These are phyloP conservation scores for Aureobasidium subglaciale DNA, from an alignment of 2,329 filamentous ascomycete species.

Conservation along the genomic window DNA sequence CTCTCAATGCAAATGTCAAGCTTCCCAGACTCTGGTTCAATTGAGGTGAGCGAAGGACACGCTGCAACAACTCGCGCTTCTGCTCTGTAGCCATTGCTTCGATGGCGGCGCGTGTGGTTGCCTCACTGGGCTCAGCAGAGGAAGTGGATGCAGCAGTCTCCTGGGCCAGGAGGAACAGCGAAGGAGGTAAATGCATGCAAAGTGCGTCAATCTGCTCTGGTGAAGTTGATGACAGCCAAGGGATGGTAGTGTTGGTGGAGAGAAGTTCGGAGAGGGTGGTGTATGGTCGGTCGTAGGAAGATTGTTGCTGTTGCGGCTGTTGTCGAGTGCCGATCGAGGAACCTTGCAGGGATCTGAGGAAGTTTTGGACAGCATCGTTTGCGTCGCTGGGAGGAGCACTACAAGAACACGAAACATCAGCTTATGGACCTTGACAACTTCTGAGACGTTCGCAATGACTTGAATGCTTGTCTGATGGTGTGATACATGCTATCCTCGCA, in stretches of 20 bases:
- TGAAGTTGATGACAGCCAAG: conserved; percentile 64
- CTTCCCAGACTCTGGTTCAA: conserved; percentile 80
- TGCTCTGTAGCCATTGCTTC: conserved; percentile 64
- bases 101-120: conserved; percentile 64
- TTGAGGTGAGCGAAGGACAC: conserved; percentile 81
- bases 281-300: conserved; percentile 57
- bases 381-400: conserved; percentile 60
- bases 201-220: conserved; percentile 62
- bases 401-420: conserved; percentile 19
- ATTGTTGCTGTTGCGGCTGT: conserved; percentile 28
- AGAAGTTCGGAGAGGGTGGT: conserved; percentile 84
- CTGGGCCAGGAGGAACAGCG: conserved; percentile 69
- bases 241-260: conserved; percentile 66
- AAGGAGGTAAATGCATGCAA: conserved; percentile 69
- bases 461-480: conserved; percentile 13
- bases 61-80: conserved; percentile 73
- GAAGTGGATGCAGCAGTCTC: conserved; percentile 47
- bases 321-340: conserved; percentile 29
- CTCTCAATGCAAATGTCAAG: conserved; percentile 78
- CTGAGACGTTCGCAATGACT: not conserved
- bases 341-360: conserved; percentile 73
- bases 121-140: conserved; percentile 54
- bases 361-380: conserved; percentile 74
- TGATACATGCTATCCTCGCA: conserved; percentile 14
- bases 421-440: not conserved